phyloP scores from a whole-genome alignment of 1,139 yeast species.

The Blastobotrys persicus region DNA sequence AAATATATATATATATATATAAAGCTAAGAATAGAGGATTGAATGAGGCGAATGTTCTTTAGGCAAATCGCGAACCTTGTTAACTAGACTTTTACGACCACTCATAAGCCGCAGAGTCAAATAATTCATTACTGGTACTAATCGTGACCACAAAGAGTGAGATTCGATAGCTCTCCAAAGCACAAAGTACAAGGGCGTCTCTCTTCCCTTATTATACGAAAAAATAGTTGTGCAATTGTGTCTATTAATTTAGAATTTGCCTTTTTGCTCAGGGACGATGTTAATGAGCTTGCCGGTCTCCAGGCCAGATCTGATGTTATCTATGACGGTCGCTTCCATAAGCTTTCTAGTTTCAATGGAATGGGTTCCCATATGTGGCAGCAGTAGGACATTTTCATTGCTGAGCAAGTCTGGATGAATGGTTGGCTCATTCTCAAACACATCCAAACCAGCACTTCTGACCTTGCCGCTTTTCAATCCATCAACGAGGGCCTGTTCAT shows the following conservation, averaged over 20 bases:
- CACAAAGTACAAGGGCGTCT: no score
- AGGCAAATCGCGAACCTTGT: no score
- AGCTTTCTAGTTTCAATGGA: conserved; percentile 53
- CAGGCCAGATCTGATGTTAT: conserved; percentile 45
- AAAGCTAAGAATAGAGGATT: no score
- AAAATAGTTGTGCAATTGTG: no score
- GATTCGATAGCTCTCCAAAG: no score
- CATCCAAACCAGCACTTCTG: conserved; percentile 59
- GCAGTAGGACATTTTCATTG: conserved; percentile 49
- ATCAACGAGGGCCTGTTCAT: conserved; percentile 59
- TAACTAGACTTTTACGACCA: no score
- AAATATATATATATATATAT: no score
- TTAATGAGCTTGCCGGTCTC: conserved; percentile 59
- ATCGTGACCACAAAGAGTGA: no score
- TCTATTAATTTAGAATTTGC: not conserved
- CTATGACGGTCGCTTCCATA: conserved; percentile 57
- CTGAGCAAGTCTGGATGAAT: conserved; percentile 37
- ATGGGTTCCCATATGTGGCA: conserved; percentile 70
- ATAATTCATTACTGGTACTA: no score
- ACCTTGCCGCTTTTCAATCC: conserved; percentile 69
- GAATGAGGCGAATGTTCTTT: no score
- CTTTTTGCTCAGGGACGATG: conserved; percentile 39
- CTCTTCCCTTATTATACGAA: no score
- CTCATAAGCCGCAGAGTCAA: no score
- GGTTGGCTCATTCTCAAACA: conserved; percentile 77